These are phyloP conservation scores for Fusarium mundagurra DNA, from an alignment of 2,329 filamentous ascomycete species.

Conservation along the genomic window DNA sequence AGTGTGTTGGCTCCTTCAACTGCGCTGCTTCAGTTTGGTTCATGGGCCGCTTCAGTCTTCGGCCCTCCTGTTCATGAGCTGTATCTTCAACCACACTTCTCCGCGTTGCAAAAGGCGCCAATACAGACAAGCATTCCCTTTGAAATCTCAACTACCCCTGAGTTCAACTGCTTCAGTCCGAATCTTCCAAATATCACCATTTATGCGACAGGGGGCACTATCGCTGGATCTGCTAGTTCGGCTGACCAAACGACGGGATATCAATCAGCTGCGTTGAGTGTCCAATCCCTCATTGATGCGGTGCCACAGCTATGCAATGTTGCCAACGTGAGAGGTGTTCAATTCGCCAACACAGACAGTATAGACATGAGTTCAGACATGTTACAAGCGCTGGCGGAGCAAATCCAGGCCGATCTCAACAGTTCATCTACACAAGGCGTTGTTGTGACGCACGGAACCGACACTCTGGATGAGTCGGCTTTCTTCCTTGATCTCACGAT, in stretches of 20 bases:
- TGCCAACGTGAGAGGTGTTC: conserved; percentile 63
- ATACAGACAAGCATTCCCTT: conserved; percentile 16
- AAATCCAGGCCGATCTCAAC: conserved; percentile 60
- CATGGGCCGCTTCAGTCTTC: conserved; percentile 41
- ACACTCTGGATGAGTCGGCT: conserved; percentile 71
- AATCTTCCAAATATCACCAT: conserved; percentile 65
- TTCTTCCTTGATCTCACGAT: conserved; percentile 70
- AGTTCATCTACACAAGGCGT: conserved; percentile 56
- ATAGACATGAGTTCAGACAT: conserved; percentile 59
- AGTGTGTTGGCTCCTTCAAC: conserved; percentile 39
- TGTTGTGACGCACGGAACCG: conserved; percentile 72
- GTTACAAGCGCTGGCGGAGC: conserved; percentile 57
- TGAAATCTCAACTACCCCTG: conserved; percentile 15
- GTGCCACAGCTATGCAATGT: conserved; percentile 65
- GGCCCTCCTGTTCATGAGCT: conserved; percentile 40
- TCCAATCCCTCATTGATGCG: conserved; percentile 62
- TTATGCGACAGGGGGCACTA: conserved; percentile 67
- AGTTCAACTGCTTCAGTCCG: conserved; percentile 41
- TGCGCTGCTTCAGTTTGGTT: conserved; percentile 34
- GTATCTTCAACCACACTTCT: conserved; percentile 30
- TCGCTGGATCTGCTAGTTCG: conserved; percentile 61
- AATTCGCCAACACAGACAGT: conserved; percentile 61
- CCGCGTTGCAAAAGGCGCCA: conserved; percentile 29
- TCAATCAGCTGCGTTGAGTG: conserved; percentile 55
- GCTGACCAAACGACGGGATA: conserved; percentile 59